Conservation (phyloP, 352 stramenopile species). For the Phytophthora crassamura region DNA sequence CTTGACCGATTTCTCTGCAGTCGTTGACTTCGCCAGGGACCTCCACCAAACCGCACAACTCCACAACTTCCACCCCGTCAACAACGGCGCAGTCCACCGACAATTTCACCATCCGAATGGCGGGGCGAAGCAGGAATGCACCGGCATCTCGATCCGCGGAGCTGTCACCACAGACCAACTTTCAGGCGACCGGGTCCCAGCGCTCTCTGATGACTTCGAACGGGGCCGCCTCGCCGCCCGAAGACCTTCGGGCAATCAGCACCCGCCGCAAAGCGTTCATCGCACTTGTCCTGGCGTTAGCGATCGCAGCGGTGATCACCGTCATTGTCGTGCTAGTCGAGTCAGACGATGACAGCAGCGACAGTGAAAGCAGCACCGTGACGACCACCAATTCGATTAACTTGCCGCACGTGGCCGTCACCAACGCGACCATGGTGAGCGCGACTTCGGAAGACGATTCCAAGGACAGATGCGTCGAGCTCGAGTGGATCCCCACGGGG, state of each 20-base stretch:
- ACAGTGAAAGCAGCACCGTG: constrained; percentile 1
- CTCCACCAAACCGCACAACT: too few relatives aligned
- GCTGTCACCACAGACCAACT: too few relatives aligned
- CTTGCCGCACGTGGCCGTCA: constrained; percentile 26
- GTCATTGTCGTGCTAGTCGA: constrained; percentile 25
- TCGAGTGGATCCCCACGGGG: constrained; percentile 39
- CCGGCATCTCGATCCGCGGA: too few relatives aligned
- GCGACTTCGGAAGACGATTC: constrained; percentile 23
- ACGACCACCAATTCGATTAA: constrained; percentile 15
- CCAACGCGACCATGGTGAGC: constrained; percentile 30
- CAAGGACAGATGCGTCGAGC: constrained; percentile 36
- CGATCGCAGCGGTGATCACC: constrained; percentile 28
- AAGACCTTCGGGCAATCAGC: constrained; percentile 21
- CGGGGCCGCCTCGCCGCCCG: constrained; percentile 10
- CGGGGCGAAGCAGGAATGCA: too few relatives aligned
- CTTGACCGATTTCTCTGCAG: too few relatives aligned
- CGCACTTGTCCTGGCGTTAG: constrained; percentile 5
- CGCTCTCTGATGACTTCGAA: constrained; percentile 6
- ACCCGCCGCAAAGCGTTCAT: constrained; percentile 29
- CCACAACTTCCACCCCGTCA: too few relatives aligned
- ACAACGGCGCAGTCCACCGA: too few relatives aligned
- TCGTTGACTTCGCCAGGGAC: too few relatives aligned
- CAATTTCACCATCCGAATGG: too few relatives aligned
- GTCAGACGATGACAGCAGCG: constrained; percentile 20
- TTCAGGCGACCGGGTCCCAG: too few relatives aligned